Conservation (phyloP, 163 green algal species). For the Chlorella variabilis region DNA sequence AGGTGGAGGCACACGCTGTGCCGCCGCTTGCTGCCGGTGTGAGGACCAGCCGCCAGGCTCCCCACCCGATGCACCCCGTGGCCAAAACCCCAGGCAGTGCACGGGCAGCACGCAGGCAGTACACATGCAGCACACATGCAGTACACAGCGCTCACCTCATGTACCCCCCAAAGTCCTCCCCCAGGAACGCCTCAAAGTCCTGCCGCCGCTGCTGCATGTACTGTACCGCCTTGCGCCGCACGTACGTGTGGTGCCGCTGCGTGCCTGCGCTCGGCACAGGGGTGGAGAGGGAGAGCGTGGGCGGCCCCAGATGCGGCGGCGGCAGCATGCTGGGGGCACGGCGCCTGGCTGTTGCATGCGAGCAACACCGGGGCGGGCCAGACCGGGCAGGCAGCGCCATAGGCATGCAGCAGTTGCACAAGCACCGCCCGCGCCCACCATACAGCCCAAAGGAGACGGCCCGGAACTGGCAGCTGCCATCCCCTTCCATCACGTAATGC, state of each 20-base stretch:
- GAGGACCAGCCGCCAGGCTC: too few species aligned
- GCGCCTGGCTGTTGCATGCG: too few species aligned
- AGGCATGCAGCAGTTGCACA: background rate
- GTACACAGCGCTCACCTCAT: conserved; percentile 11
- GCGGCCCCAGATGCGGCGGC: too few species aligned
- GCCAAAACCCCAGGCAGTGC: too few species aligned
- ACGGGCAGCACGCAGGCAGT: background rate
- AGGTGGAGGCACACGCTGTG: too few species aligned
- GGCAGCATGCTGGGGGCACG: too few species aligned
- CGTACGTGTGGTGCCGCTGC: conserved; percentile 56
- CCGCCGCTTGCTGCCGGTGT: too few species aligned
- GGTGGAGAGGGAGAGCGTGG: too few species aligned
- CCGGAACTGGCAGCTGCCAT: conserved; percentile 83
- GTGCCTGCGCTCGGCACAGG: conserved; percentile 34
- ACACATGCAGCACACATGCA: too few species aligned
- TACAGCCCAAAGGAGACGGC: conserved; percentile 69
- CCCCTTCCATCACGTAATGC: conserved; percentile 58
- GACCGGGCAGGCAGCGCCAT: too few species aligned
- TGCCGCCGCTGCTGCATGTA: conserved; percentile 55
- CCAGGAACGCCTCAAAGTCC: conserved; percentile 71
- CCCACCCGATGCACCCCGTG: too few species aligned
- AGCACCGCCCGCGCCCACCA: conserved; percentile 42
- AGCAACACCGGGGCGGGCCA: too few species aligned
- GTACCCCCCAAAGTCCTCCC: conserved; percentile 69
- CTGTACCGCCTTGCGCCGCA: conserved; percentile 56